Base-by-base conservation (phyloP, 108 stramenopile genomes). In the Fistulifera pelliculosa region DNA sequence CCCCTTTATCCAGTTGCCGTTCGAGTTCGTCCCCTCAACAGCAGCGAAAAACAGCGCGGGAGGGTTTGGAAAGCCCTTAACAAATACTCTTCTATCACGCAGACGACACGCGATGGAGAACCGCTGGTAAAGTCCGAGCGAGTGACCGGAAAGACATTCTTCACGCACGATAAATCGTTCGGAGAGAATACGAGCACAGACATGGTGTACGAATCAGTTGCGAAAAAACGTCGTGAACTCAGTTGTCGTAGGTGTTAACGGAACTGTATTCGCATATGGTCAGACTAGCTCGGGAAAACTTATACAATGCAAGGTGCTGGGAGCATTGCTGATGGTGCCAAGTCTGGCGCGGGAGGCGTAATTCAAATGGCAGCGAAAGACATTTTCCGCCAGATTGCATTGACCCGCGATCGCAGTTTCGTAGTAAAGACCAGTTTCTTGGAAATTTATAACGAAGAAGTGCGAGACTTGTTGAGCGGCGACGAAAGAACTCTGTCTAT, bases 361-460 rank as follows among this genome's bases (percentile, higher is more conserved):
- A 97, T 98, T 38, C 99, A 95, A 14, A 87, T 95, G 60, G 89
- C 96, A 0, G 95, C 71, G 22, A 75, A 79, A 55, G 94, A 97
- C 63, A 84, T 98, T 47, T 98, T 95, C 52, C 74, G 80, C 18
- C 59, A 71, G 39, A 81, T 94, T 56, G 55, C 58, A 0, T 17
- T 25, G 52, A 75, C 69, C 45, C 76, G 81, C 52, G 79, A 76
- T 16, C 78, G 87, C 41, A 92, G 93, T 58, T 95, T 90, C 56
- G 65, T 94, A 15, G 97, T 99, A 27, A 73, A 94, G 41, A 84
- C 94, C 6, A 85, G 83, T 38, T 99, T 96, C 64, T 69, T 96
- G 28, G 99, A 99, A 68, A 97, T 99, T 48, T 99, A 99, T 77
- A 98, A 98, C 73, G 99, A 99, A 71, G 95, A 99, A 56, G 93